Base-by-base conservation (phyloP, 2,329 filamentous ascomycete species). In the Sporothrix brasiliensis region DNA sequence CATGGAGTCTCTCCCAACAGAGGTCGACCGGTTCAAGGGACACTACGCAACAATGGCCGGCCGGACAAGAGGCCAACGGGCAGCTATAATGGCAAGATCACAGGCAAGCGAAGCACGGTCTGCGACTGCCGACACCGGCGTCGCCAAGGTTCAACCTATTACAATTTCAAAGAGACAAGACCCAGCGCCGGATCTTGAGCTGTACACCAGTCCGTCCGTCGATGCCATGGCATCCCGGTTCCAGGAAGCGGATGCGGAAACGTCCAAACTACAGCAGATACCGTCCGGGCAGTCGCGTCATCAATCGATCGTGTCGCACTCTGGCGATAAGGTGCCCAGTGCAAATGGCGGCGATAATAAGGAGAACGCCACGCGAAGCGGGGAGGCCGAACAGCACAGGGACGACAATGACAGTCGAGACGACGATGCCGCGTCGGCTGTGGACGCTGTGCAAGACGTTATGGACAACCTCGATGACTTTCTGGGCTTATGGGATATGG, bases 181-280 rank as follows among this genome's bases (percentile, higher is more conserved):
- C n/a, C 39, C 58, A 5, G 39, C 39, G 6, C 58, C 47, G 39
- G 58, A 63, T 47, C 58, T 63, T n/a, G 58, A 63, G 21, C 39
- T 63, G 4, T 68, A 68, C 14, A 73, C 77, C 49, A 85, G 83
- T 44, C 81, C 82, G 7, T 75, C 75, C 0, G 73, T 83, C 19
- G 79, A 78, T 69, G 84, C 82, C 7, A 85, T 86, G 82, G 84
- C 84, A 0, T 78, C 83, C 71, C 82, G 82, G 7, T 87, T 86
- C 71, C 76, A 81, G 39, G 76, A 79, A n/a, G 84, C 82, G 6
- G 84, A 86, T n/a, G 70, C 69, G 1, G 60, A 73, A 2, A 39
- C 56, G 9, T 41, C 53, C 13, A 72, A 41, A 9, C 68, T 72
- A 24, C 70, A 72, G 49, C 61, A 50, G 67, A 63, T 34, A n/a